Evolutionary conservation across 495 filamentous ascomycete genomes (phyloP).

Genomic region (Amphirosellinia nigrospora): DNA sequence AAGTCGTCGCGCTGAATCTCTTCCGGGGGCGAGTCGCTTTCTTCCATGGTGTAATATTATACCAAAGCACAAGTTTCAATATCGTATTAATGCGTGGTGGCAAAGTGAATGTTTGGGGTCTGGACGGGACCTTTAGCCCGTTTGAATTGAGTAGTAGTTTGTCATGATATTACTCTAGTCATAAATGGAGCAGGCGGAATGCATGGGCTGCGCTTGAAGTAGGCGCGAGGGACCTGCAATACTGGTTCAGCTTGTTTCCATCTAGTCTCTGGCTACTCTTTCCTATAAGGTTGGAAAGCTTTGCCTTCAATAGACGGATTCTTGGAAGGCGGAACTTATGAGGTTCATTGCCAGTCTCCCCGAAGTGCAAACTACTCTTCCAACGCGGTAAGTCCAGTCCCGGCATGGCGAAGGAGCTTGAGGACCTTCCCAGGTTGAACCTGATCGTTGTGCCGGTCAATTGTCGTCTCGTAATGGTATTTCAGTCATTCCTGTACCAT

Average conservation of each 20-base stretch:
- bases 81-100: neutral
- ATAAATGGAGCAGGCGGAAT: neutral
- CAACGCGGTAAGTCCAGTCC: too few relatives aligned
- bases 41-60: too few relatives aligned
- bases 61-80: neutral
- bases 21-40: neutral
- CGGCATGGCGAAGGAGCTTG: too few relatives aligned
- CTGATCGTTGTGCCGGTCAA: too few relatives aligned
- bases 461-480: too few relatives aligned
- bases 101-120: neutral
- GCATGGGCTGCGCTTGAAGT: neutral
- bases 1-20: neutral
- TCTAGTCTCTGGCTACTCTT: neutral
- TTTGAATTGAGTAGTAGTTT: neutral
- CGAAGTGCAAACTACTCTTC: too few relatives aligned
- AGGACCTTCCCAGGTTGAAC: too few relatives aligned
- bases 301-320: neutral
- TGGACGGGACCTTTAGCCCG: too few relatives aligned
- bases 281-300: neutral
- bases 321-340: neutral
- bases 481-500: too few relatives aligned
- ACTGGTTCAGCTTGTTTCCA: neutral
- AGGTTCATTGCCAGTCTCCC: neutral
- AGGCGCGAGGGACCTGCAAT: neutral
- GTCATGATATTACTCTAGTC: neutral